Base-by-base conservation (phyloP, 2,329 filamentous ascomycete species). In the Aspergillus transmontanensis region DNA sequence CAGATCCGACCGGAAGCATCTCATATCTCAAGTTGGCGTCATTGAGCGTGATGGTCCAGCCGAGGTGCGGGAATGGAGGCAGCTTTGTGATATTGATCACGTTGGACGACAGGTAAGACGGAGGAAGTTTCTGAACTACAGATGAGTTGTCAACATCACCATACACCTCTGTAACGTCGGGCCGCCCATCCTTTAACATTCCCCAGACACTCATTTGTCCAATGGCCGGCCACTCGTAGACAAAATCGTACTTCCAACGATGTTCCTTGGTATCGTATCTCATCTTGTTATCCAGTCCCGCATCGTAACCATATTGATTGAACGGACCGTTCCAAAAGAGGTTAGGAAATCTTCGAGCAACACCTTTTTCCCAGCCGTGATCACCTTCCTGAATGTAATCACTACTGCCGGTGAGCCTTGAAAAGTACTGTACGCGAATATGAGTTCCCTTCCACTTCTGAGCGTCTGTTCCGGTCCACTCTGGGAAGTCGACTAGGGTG, bases 151-250 rank as follows among this genome's bases (percentile, higher is more conserved):
- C 85, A 14, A 88, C 82, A 72, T 90, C 88, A 23, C 88, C 88
- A 65, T 83, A 85, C 3, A 88, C 83, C 61, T 80, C 82, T 7
- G 83, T 83, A 63, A 86, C 81, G 72, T 90, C 88, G 0, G 88
- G 87, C 67, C 84, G 76, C 23, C 87, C 86, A 73, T 89, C 83
- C 0, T 84, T 82, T 68, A 89, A 87, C 72, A 89, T 86, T 58
- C 88, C 88, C 88, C 88, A 90, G 6, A 88, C 81, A 66, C 89
- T 90, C 62, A 89, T 76, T 69, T 89, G 87, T 60, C 87, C 83
- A 53, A 83, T 76, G 2, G 84, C 83, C 6, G 88, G 88, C 84
- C 87, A 90, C 70, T 90, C 88, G 4, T 83, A 80, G 81, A 89
- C 84, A 63, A 89, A 86, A 64, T 86, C 80, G 67, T 84, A 86